Evolutionary conservation across 257 asterid genomes (phyloP).

Genomic region (Plantago elongata): DNA sequence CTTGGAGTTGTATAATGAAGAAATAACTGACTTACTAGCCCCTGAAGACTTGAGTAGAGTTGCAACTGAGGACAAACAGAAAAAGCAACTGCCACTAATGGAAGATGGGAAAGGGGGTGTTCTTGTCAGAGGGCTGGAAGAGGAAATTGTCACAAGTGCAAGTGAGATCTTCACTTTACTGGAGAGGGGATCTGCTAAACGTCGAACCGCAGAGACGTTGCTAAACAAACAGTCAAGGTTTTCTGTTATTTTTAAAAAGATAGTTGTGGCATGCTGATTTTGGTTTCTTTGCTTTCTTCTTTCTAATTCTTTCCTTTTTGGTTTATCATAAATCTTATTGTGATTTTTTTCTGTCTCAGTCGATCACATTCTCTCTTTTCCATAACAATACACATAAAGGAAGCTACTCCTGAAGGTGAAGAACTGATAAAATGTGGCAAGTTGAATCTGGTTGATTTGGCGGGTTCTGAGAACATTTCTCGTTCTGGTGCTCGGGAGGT

Average conservation of each 20-base stretch:
- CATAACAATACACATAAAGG: conserved; percentile 87
- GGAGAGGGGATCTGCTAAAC: conserved; percentile 83
- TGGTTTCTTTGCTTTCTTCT: not conserved
- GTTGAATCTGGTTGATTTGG: conserved; percentile 83
- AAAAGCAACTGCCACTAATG: conserved; percentile 76
- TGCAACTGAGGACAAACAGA: conserved; percentile 68
- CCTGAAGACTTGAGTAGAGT: conserved; percentile 70
- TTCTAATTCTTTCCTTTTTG: not conserved
- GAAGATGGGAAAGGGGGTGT: conserved; percentile 96
- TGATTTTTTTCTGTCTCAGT: conserved; percentile 39
- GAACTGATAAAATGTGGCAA: conserved; percentile 88
- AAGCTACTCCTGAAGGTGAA: conserved; percentile 90
- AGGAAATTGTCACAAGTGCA: conserved; percentile 76
- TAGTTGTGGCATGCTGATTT: no score
- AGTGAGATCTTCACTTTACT: conserved; percentile 68
- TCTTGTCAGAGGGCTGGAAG: conserved; percentile 83
- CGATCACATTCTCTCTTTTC: conserved; percentile 94
- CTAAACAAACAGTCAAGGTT: conserved; percentile 87
- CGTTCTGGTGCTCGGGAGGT: conserved; percentile 98
- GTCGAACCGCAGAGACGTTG: conserved; percentile 85
- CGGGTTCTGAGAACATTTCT: conserved; percentile 89
- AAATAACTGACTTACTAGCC: conserved; percentile 76
- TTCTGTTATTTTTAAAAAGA: conserved; percentile 9
- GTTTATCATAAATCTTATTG: not conserved
- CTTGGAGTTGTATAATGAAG: conserved; percentile 83